Evolutionary conservation across 2,329 filamentous ascomycete species (phyloP).

Genomic region (Metarhizium brunneum): DNA sequence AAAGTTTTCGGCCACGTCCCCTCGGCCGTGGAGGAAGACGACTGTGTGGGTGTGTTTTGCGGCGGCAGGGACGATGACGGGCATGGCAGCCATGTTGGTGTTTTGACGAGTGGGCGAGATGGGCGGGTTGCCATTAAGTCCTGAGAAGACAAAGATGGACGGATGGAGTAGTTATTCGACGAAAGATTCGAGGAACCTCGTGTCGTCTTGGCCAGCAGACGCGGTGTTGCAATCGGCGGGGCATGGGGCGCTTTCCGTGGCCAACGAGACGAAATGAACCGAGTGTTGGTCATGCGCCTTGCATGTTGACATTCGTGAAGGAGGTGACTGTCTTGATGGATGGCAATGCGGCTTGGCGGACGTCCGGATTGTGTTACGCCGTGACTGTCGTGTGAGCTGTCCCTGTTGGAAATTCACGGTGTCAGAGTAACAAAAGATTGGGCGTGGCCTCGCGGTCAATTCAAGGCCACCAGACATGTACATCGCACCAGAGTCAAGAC

Average conservation of each 20-base stretch:
- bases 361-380: too few relatives aligned
- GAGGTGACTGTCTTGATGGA: too few relatives aligned
- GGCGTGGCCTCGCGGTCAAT: too few relatives aligned
- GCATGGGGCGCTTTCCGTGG: background rate
- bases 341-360: too few relatives aligned
- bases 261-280: background rate
- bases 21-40: constrained; percentile 36
- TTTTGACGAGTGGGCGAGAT: background rate
- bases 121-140: background rate
- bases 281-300: background rate
- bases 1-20: constrained; percentile 28
- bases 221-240: background rate
- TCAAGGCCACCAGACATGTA: too few relatives aligned
- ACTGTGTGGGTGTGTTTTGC: constrained; percentile 29
- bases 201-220: too few relatives aligned
- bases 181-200: too few relatives aligned
- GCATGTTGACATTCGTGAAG: background rate
- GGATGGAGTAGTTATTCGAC: too few relatives aligned
- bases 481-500: too few relatives aligned
- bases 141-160: background rate
- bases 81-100: constrained; percentile 1
- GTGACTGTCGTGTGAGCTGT: too few relatives aligned
- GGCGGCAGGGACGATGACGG: constrained; percentile 9
- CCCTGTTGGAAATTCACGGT: too few relatives aligned
- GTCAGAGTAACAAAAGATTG: too few relatives aligned